phyloP scores from a whole-genome alignment of 2,329 filamentous ascomycete genomes.

The Pseudogymnoascus sp. region DNA sequence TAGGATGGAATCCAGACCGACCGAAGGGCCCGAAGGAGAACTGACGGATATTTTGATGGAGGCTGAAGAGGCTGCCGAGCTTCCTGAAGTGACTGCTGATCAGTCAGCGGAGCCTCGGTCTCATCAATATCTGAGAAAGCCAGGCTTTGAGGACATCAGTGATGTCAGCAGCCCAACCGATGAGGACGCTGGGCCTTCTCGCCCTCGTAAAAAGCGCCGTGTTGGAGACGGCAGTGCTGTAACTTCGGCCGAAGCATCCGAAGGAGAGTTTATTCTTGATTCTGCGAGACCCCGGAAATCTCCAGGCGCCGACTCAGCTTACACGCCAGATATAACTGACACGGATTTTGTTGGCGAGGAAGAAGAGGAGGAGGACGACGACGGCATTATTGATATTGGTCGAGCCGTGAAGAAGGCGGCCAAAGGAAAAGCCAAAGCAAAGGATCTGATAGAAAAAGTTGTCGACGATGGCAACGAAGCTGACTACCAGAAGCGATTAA shows the following conservation, averaged over 20 bases:
- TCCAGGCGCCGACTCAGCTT: constrained; percentile 32
- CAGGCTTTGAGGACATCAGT: constrained; percentile 57
- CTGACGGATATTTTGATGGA: constrained; percentile 73
- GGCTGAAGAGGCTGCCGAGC: constrained; percentile 56
- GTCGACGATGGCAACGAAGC: constrained; percentile 87
- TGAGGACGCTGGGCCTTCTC: constrained; percentile 50
- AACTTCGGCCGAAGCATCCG: constrained; percentile 32
- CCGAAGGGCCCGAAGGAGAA: constrained; percentile 56
- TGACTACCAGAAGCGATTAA: constrained; percentile 68
- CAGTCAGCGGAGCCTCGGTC: constrained; percentile 46
- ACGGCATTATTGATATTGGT: constrained; percentile 33
- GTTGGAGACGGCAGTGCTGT: constrained; percentile 28
- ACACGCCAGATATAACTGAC: constrained; percentile 21
- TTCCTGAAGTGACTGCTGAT: constrained; percentile 34
- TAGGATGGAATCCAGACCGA: constrained; percentile 50
- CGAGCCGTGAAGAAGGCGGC: constrained; percentile 33
- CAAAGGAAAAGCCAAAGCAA: constrained; percentile 18
- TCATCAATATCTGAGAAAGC: constrained; percentile 65
- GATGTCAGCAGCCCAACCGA: constrained; percentile 26
- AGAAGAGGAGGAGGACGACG: constrained; percentile 32
- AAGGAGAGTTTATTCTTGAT: constrained; percentile 22
- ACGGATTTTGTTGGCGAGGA: constrained; percentile 27
- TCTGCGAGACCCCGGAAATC: constrained; percentile 19
- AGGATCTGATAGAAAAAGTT: constrained; percentile 19
- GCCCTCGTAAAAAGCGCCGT: constrained; percentile 51